Base-by-base conservation (phyloP, 208 protist genomes). In the Porcisia hertigi region DNA sequence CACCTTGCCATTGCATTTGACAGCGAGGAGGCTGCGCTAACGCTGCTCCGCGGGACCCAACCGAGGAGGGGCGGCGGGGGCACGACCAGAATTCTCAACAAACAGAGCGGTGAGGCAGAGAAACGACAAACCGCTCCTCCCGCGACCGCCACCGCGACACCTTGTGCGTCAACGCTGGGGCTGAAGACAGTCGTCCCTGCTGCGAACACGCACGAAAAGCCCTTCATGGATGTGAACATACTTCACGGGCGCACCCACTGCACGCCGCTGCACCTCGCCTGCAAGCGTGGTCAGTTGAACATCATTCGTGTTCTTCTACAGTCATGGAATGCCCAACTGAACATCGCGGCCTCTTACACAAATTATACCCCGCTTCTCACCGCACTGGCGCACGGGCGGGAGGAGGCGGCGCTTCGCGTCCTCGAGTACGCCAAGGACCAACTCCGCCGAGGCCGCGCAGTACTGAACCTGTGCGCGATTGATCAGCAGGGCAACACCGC, bases 221-320 rank as follows among this genome's bases (percentile, higher is more conserved):
- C 79, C 6, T 71, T 81, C n/a, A 78, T 96, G 52, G 82, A 94
- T 74, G 84, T 94, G n/a, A 85, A 93, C 76, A 85, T 82, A n/a
- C 75, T 85, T 25, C 89, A 96, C 69, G 81, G 86, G 36, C 86
- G 88, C 14, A 86, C 92, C 0, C 84, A 92, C 23, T 87, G 84
- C 73, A 92, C 83, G 1, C 83, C 92, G n/a, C 82, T 96, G 54
- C 92, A 96, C 66, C 82, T 96, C n/a, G 92, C 92, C 53, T 94
- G 89, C 62, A 89, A 96, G 73, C 79, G 83, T 18, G 89, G 89
- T 20, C 86, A 91, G 57, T 60, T 90, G 25, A 69, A 73, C 30
- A 86, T 96, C 4, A 80, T 89, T 14, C 82, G 81, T 5, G 69
- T 72, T 0, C 85, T 96, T 23, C 84, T 96, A 55, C 70, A 73